Percentiles rank a stretch among this genome's conserved stretches.
Conservation (phyloP, 768 basidiomycete genomes). For the Solioccasus polychromus region DNA sequence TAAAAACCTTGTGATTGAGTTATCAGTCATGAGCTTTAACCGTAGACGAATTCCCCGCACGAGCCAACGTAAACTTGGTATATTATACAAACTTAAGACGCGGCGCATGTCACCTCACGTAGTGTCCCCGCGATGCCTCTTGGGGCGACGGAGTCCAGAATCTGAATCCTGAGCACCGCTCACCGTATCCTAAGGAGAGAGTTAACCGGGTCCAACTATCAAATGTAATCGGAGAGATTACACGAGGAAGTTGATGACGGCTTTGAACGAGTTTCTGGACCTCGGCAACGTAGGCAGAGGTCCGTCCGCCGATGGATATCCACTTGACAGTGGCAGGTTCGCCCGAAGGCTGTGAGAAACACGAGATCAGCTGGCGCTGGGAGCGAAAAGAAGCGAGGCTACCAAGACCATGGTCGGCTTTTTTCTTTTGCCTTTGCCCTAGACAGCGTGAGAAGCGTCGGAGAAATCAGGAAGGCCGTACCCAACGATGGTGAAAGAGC, state of each 20-base stretch:
- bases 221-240: not conserved
- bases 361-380: slow-evolving; percentile 3
- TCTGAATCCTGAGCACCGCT: not conserved
- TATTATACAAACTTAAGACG: too few relatives aligned
- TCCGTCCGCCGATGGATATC: slow-evolving; percentile 73
- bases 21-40: too few relatives aligned
- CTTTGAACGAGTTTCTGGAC: slow-evolving; percentile 43
- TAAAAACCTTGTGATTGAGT: too few relatives aligned
- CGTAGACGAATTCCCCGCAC: too few relatives aligned
- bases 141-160: slow-evolving; percentile 2
- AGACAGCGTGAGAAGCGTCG: slow-evolving; percentile 13
- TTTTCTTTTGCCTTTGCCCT: slow-evolving; percentile 61
- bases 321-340: slow-evolving; percentile 70
- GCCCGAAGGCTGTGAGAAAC: slow-evolving; percentile 55
- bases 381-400: slow-evolving; percentile 1
- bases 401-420: slow-evolving; percentile 49
- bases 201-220: not conserved
- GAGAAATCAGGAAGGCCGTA: slow-evolving; percentile 16
- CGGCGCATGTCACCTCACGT: too few relatives aligned
- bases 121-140: slow-evolving; percentile 5
- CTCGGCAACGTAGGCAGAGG: slow-evolving; percentile 68
- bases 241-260: not conserved
- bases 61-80: too few relatives aligned
- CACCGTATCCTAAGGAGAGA: not conserved
- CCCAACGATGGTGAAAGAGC: slow-evolving; percentile 72